Percentiles rank a stretch among this genome's conserved stretches.
Evolutionary conservation across 2,329 filamentous ascomycete genomes (phyloP).

Genomic region (Cercospora nicotianae): DNA sequence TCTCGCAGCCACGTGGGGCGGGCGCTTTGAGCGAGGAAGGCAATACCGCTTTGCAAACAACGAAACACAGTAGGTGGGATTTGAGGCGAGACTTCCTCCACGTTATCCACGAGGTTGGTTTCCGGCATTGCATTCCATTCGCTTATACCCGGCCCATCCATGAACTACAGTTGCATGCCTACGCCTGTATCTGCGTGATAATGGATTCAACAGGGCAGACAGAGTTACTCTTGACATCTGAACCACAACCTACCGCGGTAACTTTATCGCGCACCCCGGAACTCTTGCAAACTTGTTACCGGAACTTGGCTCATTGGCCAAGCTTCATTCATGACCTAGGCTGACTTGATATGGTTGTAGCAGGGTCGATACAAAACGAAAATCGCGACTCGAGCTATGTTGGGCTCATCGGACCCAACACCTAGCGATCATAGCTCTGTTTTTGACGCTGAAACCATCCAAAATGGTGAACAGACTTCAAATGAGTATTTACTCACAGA

Average conservation of each 20-base stretch:
- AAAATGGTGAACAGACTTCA: neutral
- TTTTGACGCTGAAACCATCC: slow-evolving; percentile 25
- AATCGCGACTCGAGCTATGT: neutral
- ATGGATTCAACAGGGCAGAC: slow-evolving; percentile 14
- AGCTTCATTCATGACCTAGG: neutral
- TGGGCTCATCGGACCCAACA: slow-evolving; percentile 26
- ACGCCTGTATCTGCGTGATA: slow-evolving; percentile 10
- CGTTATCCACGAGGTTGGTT: neutral
- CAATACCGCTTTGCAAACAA: neutral
- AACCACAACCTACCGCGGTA: slow-evolving; percentile 9
- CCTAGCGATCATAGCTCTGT: slow-evolving; percentile 31
- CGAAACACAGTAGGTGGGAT: neutral
- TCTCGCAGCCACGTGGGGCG: neutral
- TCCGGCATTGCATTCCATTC: neutral
- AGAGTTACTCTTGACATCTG: slow-evolving; percentile 10
- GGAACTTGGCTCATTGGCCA: neutral
- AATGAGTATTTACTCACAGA: slow-evolving; percentile 19
- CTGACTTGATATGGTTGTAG: neutral
- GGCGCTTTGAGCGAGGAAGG: neutral
- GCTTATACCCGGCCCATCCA: neutral
- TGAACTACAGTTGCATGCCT: slow-evolving; percentile 12
- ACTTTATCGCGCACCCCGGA: slow-evolving; percentile 8
- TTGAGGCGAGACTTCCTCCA: neutral
- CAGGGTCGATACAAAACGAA: neutral
- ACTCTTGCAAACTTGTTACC: neutral